phyloP scores from a whole-genome alignment of 2,329 filamentous ascomycete genomes.

The Cadophora sp. region DNA sequence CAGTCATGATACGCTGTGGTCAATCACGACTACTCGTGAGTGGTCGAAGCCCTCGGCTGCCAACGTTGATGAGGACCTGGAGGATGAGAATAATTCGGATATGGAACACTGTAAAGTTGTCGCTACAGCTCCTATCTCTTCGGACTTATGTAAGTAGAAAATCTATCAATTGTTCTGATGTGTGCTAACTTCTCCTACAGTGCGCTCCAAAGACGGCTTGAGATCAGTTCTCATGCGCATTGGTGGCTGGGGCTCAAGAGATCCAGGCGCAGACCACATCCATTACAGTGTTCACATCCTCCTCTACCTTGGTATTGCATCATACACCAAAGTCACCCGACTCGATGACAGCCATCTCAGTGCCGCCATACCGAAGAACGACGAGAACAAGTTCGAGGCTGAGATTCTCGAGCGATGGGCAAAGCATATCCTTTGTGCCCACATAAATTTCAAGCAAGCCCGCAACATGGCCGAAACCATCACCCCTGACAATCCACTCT shows the following conservation, averaged over 20 bases:
- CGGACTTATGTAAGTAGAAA: constrained; percentile 9
- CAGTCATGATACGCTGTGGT: constrained; percentile 17
- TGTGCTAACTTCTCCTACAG: constrained; percentile 4
- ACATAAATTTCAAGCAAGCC: constrained; percentile 22
- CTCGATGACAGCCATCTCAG: not conserved
- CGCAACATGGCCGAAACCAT: constrained; percentile 14
- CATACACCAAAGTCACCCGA: constrained; percentile 2
- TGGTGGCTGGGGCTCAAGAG: not conserved
- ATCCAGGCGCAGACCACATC: not conserved
- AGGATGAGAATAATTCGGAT: not conserved
- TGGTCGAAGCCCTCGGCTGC: constrained; percentile 24
- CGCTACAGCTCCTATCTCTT: constrained; percentile 17
- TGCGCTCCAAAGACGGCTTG: constrained; percentile 6
- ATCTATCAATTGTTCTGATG: too few species aligned
- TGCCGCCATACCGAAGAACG: constrained; percentile 8
- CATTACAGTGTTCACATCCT: constrained; percentile 20
- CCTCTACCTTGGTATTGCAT: constrained; percentile 10
- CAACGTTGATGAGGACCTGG: not conserved
- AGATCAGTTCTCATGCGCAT: not conserved
- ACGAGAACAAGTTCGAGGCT: constrained; percentile 17
- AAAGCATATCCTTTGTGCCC: constrained; percentile 24
- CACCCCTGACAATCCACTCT: not conserved
- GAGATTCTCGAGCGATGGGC: constrained; percentile 23
- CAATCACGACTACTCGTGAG: constrained; percentile 22
- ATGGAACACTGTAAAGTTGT: constrained; percentile 15